Evolutionary conservation across 352 stramenopile genomes (phyloP).

Genomic region (Poterioochromonas sp.): DNA sequence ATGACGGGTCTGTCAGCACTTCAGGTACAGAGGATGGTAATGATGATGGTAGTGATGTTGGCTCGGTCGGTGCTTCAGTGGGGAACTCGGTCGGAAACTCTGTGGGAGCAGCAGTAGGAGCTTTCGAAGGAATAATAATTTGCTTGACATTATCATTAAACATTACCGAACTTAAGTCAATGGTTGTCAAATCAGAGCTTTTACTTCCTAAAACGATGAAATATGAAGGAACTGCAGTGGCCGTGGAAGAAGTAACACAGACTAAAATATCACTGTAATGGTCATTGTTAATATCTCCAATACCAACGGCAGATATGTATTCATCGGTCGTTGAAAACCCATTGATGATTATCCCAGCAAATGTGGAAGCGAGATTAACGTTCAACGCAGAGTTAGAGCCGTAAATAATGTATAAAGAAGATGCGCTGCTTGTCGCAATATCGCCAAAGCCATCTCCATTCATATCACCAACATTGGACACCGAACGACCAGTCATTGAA

Average conservation of each 20-base stretch:
- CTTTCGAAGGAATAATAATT: background rate
- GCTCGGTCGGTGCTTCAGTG: background rate
- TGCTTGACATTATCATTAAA: background rate
- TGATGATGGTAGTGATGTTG: too few species aligned
- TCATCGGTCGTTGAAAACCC: background rate
- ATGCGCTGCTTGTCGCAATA: background rate
- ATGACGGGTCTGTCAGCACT: too few species aligned
- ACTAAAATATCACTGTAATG: constrained; percentile 14
- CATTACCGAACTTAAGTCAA: background rate
- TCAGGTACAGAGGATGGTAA: too few species aligned
- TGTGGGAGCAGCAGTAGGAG: background rate
- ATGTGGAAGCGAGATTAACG: background rate
- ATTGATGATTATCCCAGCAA: background rate
- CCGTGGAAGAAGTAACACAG: too few species aligned
- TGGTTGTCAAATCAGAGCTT: background rate
- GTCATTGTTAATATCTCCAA: background rate
- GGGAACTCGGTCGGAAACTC: background rate
- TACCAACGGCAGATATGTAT: background rate
- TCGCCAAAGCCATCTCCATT: background rate
- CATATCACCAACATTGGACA: background rate
- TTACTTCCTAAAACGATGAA: background rate
- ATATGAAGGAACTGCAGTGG: too few species aligned
- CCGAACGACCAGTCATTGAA: background rate
- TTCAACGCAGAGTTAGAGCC: background rate
- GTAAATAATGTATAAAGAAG: background rate